Conservation (phyloP, 73 alveolate species). For the Tetrahymena thermophila region DNA sequence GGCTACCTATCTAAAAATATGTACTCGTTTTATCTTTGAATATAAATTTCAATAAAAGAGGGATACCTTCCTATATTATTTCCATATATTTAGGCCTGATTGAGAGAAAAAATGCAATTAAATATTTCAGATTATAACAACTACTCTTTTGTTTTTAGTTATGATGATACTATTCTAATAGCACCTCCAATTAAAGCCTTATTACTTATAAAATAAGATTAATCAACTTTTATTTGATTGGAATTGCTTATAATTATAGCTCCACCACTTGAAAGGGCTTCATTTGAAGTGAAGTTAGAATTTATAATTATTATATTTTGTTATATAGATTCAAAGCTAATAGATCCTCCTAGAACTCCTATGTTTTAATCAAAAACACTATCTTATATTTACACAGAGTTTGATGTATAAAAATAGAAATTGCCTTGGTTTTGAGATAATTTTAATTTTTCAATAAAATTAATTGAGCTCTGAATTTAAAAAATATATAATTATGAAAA, state of each 20-base stretch:
- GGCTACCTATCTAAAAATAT: background rate
- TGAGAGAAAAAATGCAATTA: background rate
- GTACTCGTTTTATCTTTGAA: background rate
- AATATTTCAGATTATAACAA: background rate
- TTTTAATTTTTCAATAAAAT: background rate
- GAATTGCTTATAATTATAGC: background rate
- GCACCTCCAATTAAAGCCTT: background rate
- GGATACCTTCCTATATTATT: background rate
- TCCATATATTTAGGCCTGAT: background rate
- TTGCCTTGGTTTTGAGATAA: background rate
- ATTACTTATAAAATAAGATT: background rate
- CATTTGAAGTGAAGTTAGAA: background rate
- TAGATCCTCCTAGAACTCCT: background rate
- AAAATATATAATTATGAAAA: background rate
- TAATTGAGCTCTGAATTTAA: background rate
- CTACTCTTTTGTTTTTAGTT: background rate
- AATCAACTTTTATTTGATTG: background rate
- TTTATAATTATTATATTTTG: background rate
- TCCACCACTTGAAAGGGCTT: background rate
- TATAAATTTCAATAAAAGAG: background rate
- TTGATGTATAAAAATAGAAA: background rate
- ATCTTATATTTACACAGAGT: background rate
- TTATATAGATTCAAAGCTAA: background rate
- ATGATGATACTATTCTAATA: background rate
- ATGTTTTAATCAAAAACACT: background rate